phyloP scores from a whole-genome alignment of 148 eudicot genomes.

The Arctostaphylos glauca region DNA sequence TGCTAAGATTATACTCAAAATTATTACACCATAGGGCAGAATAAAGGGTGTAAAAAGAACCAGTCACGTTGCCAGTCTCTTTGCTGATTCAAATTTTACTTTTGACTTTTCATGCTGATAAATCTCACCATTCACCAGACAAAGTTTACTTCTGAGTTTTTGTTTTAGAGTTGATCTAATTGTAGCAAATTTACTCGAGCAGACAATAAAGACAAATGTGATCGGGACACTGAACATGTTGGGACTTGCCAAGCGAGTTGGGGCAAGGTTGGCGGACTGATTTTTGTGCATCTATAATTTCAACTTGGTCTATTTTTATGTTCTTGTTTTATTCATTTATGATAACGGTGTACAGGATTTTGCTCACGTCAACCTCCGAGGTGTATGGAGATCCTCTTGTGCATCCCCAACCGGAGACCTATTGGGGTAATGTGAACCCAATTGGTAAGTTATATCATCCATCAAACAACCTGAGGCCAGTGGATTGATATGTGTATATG shows the following conservation, averaged over 20 bases:
- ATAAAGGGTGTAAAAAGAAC: neutral
- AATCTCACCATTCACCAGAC: neutral
- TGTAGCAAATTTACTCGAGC: slow-evolving; percentile 12
- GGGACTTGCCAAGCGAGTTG: slow-evolving; percentile 98
- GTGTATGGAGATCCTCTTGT: slow-evolving; percentile 94
- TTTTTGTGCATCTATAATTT: neutral
- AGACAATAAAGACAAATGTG: slow-evolving; percentile 99
- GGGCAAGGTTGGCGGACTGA: slow-evolving; percentile 66
- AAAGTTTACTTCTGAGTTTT: neutral
- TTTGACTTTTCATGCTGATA: neutral
- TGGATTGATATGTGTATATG: neutral
- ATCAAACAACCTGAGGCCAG: neutral
- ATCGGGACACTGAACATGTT: slow-evolving; percentile 97
- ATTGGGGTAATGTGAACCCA: slow-evolving; percentile 99
- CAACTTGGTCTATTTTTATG: neutral
- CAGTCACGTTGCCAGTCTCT: neutral
- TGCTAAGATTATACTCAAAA: neutral
- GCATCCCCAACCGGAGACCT: slow-evolving; percentile 84
- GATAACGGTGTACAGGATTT: slow-evolving; percentile 46
- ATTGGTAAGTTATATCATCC: slow-evolving; percentile 48
- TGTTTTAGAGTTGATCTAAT: neutral
- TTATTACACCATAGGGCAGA: neutral
- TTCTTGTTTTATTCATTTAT: slow-evolving; percentile 2
- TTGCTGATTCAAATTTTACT: neutral
- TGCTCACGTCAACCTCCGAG: slow-evolving; percentile 90